Conservation (phyloP, 1,139 yeast genomes). For the Blastobotrys ciferrii region DNA sequence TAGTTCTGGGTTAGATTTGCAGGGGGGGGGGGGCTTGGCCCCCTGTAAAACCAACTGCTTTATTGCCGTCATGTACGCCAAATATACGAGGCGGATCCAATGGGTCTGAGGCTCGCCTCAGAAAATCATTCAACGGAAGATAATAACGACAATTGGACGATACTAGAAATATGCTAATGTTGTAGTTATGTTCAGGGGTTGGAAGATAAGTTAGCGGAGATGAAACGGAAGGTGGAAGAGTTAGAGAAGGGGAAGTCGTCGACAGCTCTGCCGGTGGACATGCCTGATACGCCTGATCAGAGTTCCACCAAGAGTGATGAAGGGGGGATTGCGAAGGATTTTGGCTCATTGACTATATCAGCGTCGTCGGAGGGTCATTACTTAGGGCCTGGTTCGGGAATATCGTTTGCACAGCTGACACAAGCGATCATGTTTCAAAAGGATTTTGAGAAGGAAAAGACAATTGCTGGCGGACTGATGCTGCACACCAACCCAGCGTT, state of each 20-base stretch:
- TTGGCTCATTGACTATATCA: conserved; percentile 24
- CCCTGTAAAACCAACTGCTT: too few relatives aligned
- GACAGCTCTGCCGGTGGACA: neutral
- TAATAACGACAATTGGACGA: too few relatives aligned
- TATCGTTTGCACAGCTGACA: conserved; percentile 27
- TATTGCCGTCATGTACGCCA: too few relatives aligned
- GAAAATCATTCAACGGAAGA: too few relatives aligned
- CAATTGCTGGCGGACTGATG: conserved; percentile 2
- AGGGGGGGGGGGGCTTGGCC: too few relatives aligned
- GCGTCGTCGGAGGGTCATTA: conserved; percentile 25
- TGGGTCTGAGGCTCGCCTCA: too few relatives aligned
- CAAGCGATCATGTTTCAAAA: conserved; percentile 23
- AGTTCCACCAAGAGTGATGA: neutral
- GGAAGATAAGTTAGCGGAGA: conserved; percentile 14
- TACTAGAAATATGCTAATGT: neutral
- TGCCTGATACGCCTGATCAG: conserved; percentile 1
- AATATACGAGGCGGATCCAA: too few relatives aligned
- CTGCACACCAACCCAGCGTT: conserved; percentile 1
- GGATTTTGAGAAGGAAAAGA: conserved; percentile 16
- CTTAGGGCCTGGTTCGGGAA: conserved; percentile 28
- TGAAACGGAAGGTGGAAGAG: conserved; percentile 8
- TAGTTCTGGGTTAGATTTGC: too few relatives aligned
- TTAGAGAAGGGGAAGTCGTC: conserved; percentile 2
- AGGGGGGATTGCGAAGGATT: conserved; percentile 18
- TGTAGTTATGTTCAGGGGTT: conserved; percentile 20